Evolutionary conservation across 768 basidiomycete species (phyloP).

Genomic region (Lactifluus rugatus): DNA sequence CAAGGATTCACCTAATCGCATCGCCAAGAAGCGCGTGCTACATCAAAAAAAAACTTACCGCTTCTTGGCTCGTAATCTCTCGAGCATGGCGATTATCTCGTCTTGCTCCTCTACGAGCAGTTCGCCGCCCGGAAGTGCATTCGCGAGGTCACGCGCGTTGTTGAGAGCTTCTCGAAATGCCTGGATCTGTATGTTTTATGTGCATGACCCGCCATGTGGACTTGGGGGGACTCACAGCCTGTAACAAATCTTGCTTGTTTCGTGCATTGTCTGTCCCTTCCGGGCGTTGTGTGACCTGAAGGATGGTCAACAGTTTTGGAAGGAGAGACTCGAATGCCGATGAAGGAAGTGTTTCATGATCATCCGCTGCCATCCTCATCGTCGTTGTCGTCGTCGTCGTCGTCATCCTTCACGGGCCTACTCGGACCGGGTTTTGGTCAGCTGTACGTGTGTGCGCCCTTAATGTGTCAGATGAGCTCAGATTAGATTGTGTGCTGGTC

Average conservation of each 20-base stretch:
- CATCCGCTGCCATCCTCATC: neutral
- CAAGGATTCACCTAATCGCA: no score
- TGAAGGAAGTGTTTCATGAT: constrained; percentile 7
- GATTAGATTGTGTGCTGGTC: constrained; percentile 1
- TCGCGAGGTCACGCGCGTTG: constrained; percentile 52
- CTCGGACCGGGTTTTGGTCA: neutral
- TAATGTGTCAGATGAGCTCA: no score
- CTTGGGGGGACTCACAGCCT: constrained; percentile 36
- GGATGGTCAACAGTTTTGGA: constrained; percentile 47
- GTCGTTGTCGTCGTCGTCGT: neutral
- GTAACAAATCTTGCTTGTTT: constrained; percentile 55
- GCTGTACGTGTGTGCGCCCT: no score
- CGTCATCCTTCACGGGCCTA: neutral
- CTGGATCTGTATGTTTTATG: constrained; percentile 44
- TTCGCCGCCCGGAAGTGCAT: constrained; percentile 61
- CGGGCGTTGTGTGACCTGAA: constrained; percentile 49
- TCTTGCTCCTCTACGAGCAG: constrained; percentile 59
- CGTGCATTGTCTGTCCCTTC: constrained; percentile 47
- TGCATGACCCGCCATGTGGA: neutral
- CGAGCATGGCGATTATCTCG: constrained; percentile 60
- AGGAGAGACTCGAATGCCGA: constrained; percentile 47
- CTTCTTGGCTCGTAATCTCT: constrained; percentile 53
- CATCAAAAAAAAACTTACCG: constrained; percentile 31
- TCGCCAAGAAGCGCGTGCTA: no score
- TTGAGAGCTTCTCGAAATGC: constrained; percentile 52